Base-by-base conservation (phyloP, 768 basidiomycete species). In the Auricularia heimuer region DNA sequence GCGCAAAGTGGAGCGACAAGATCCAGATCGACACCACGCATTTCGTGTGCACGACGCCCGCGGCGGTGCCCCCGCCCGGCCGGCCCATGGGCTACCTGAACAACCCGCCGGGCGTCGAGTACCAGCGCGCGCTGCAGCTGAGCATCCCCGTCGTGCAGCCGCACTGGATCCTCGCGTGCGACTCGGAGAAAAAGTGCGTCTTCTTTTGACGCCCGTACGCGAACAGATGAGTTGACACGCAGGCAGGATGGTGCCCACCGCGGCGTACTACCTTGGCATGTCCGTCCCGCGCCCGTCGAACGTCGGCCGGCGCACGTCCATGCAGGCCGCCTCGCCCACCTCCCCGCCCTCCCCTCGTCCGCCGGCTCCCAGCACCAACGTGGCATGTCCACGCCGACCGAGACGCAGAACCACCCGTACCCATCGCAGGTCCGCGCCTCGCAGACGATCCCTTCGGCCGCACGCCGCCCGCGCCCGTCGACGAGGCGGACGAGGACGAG, bases 11-110 rank as follows among this genome's bases (percentile, higher is more conserved):
- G 88, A 91, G 87, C 70, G 89, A 95, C 68, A 89, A 86, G 71
- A 94, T 99, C 47, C 92, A 95, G 77, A 95, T 98, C 65, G 96
- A 99, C 72, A 98, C 96, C 10, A 98, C 95, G 0, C 96, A 99
- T 75, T 99, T 97, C 69, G 94, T 98, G 51, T 96, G 94, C 73
- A 96, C 94, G 18, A 93, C 90, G 0, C 93, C 94, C 2, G 88
- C 87, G 1, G 63, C 66, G 3, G 56, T 60, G 3, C 56, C 56
- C 8, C 56, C 56, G 10, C 64, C 73, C 2, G 82, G 85, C 10
- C 87, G 85, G 0, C 83, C 85, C 0, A 70, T 74, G 10, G 87
- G 84, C 37, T 85, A 85, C 10, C 72, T 78, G 1, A 76, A 78
- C 11, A 77, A 80, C 16, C 84, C 85, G 2, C 90, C 93, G 0